A percentile compares a stretch with the other conserved stretches of the same genome.
Conservation (phyloP, 768 basidiomycete genomes). For the Dioszegia aurantiaca region DNA sequence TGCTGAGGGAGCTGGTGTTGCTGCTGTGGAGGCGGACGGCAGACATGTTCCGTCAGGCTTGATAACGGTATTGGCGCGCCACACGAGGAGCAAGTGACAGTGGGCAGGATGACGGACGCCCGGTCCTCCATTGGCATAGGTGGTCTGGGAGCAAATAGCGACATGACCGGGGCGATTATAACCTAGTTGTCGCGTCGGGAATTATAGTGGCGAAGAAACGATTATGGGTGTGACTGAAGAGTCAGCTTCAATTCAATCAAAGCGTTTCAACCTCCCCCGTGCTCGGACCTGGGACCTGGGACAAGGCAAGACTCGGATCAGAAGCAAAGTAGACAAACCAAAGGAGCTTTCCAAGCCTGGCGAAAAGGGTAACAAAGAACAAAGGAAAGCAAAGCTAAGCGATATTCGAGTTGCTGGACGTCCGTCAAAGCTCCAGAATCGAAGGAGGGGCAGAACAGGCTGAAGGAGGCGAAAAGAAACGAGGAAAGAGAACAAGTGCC, state of each 20-base stretch:
- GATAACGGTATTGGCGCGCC: conserved; percentile 66
- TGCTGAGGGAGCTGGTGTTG: conserved; percentile 9
- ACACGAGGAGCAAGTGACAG: conserved; percentile 82
- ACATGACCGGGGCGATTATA: no score
- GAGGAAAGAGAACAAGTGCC: neutral
- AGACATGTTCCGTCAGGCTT: conserved; percentile 75
- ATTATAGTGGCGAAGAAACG: conserved; percentile 1
- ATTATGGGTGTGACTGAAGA: no score
- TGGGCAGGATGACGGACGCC: conserved; percentile 74
- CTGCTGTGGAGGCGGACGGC: conserved; percentile 45
- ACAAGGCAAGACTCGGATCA: no score
- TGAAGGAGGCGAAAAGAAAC: neutral
- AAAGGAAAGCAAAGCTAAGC: neutral
- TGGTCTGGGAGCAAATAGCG: conserved; percentile 28
- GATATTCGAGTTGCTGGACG: no score
- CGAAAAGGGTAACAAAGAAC: conserved; percentile 1
- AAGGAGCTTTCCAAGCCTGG: neutral
- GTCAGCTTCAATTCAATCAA: no score
- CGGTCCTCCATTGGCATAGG: conserved; percentile 45
- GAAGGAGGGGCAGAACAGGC: neutral
- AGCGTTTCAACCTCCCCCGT: no score
- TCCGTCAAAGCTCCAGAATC: neutral
- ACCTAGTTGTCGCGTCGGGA: neutral
- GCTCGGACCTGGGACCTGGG: no score
- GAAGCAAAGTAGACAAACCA: no score